These are phyloP conservation scores for Pythium dissotocum DNA, from an alignment of 352 stramenopile species.

Conservation along the genomic window DNA sequence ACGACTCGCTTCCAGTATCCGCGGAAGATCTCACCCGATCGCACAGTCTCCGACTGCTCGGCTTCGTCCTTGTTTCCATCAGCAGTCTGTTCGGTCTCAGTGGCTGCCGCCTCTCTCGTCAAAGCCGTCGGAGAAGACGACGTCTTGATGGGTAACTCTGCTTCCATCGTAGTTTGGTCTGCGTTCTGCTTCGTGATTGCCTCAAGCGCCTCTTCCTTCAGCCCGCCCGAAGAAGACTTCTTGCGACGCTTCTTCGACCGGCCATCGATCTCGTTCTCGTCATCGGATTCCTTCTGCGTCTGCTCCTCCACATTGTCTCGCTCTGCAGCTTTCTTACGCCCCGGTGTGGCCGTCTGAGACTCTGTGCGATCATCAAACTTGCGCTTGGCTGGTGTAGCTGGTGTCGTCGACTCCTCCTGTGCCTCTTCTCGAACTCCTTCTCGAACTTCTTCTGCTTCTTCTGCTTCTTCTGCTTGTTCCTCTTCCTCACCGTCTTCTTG, in stretches of 20 bases:
- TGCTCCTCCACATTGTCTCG: background rate
- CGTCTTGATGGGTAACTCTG: background rate
- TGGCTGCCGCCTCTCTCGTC: background rate
- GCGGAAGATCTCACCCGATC: constrained; percentile 11
- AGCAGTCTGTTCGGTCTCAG: background rate
- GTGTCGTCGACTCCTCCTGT: background rate
- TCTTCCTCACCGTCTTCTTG: background rate
- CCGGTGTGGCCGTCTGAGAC: background rate
- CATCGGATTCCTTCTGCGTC: background rate
- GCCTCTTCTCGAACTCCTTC: background rate
- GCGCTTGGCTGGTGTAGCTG: background rate
- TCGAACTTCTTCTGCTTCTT: background rate
- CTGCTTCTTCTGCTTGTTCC: background rate
- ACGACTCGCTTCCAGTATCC: constrained; percentile 17
- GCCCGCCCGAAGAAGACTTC: background rate
- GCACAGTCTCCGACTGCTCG: background rate
- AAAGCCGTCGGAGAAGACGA: background rate
- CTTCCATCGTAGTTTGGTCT: background rate
- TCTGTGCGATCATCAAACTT: background rate
- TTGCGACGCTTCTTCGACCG: constrained; percentile 21
- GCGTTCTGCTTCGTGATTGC: background rate
- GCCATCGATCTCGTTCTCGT: constrained; percentile 14
- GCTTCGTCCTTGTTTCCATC: constrained; percentile 6
- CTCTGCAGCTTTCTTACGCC: background rate
- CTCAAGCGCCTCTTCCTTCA: background rate